Conservation (phyloP, 371 early-diverging fungal genomes). For the Mortierella sp. region DNA sequence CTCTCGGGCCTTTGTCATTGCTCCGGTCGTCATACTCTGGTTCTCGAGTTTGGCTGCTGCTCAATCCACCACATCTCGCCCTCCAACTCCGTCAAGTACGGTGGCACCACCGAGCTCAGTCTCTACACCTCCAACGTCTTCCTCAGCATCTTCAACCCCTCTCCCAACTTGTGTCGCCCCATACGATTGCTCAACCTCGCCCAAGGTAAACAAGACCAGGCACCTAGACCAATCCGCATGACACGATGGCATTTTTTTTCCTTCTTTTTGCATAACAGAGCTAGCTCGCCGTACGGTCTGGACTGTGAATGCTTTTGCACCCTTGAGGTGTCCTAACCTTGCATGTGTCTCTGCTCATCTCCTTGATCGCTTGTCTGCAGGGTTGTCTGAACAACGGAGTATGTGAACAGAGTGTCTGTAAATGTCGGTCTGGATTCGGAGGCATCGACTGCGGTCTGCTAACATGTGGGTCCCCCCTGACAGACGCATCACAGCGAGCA, state of each 20-base stretch:
- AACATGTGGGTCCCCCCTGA: conserved; percentile 38
- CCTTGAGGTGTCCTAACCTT: background rate
- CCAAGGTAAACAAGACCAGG: conserved; percentile 24
- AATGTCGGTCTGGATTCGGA: conserved; percentile 40
- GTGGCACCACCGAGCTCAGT: background rate
- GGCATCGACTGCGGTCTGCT: conserved; percentile 40
- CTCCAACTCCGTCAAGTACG: background rate
- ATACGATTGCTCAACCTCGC: conserved; percentile 39
- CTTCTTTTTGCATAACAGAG: too few relatives aligned
- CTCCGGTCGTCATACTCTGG: too few relatives aligned
- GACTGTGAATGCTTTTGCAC: background rate
- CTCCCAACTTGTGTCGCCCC: conserved; percentile 19
- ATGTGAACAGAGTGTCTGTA: conserved; percentile 21
- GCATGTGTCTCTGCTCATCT: background rate
- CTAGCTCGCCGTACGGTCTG: too few relatives aligned
- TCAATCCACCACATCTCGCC: background rate
- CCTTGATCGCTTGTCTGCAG: conserved; percentile 2
- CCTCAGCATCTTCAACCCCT: conserved; percentile 12
- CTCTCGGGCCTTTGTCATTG: too few relatives aligned
- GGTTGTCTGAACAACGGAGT: conserved; percentile 46
- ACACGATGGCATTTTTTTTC: too few relatives aligned
- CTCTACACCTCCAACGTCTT: background rate
- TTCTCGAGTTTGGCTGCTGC: background rate
- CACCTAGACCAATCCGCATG: too few relatives aligned
- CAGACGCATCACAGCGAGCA: conserved; percentile 27